phyloP scores from a whole-genome alignment of 78 protist species.

The Neovahlkampfia damariscottae region DNA sequence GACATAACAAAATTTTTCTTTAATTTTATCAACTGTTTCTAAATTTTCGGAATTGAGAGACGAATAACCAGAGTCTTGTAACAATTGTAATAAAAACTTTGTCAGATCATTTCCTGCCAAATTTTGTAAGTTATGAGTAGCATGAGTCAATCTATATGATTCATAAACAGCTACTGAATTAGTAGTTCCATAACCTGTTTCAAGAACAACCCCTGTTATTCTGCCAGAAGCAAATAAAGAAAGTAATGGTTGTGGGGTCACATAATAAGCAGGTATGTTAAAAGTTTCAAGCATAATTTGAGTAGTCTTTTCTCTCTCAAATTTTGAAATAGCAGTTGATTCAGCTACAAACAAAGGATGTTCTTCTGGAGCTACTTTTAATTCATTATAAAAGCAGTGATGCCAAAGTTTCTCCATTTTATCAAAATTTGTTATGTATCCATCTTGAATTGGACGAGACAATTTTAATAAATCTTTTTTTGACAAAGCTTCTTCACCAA shows the following conservation, averaged over 20 bases:
- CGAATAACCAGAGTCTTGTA: neutral
- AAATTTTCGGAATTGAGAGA: neutral
- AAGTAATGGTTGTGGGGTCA: slow-evolving; percentile 12
- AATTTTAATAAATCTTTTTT: too few species aligned
- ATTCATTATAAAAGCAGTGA: neutral
- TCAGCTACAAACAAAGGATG: neutral
- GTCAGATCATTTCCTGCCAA: neutral
- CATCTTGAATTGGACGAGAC: too few species aligned
- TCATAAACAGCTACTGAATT: slow-evolving; percentile 91
- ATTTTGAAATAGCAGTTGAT: neutral
- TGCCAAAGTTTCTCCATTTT: neutral
- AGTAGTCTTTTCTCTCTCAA: neutral
- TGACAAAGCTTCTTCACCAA: neutral
- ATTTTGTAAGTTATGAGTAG: slow-evolving; percentile 29
- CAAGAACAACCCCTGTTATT: slow-evolving; percentile 75
- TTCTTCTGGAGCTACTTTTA: neutral
- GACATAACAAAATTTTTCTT: slow-evolving; percentile 16
- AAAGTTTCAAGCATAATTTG: neutral
- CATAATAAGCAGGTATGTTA: neutral
- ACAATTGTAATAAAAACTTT: neutral
- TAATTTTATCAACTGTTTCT: neutral
- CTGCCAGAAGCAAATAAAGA: slow-evolving; percentile 61
- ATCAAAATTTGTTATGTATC: too few species aligned
- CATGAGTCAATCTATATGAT: slow-evolving; percentile 74
- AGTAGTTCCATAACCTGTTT: slow-evolving; percentile 94